Evolutionary conservation across 1,284 basidiomycete species (phyloP).

Genomic region (Takashimella koratensis): DNA sequence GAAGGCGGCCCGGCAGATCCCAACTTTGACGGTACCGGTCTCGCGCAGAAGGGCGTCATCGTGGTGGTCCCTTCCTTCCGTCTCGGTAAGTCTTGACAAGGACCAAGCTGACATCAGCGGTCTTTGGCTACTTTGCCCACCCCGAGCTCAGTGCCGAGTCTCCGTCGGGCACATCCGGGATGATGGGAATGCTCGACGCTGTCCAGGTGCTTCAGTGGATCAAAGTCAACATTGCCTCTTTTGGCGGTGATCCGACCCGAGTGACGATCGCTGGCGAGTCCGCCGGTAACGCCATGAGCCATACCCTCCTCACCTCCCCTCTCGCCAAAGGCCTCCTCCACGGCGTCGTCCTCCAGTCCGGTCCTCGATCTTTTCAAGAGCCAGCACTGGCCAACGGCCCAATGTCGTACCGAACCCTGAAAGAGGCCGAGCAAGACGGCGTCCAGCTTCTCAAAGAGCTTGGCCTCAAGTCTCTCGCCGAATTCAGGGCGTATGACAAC

Average conservation of each 20-base stretch:
- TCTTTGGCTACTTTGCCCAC: neutral
- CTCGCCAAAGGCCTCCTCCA: neutral
- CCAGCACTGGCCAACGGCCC: neutral
- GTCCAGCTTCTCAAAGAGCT: neutral
- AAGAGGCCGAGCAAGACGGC: neutral
- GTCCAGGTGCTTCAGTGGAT: conserved; percentile 56
- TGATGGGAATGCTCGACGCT: neutral
- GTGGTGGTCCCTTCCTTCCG: conserved; percentile 53
- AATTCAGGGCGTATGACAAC: neutral
- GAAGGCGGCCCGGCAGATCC: conserved; percentile 49
- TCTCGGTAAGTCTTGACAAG: too few species aligned
- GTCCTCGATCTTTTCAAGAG: neutral
- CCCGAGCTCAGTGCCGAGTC: neutral
- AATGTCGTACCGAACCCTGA: neutral
- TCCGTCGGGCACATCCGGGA: neutral
- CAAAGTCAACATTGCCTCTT: conserved; percentile 59
- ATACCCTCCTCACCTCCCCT: neutral
- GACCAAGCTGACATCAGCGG: too few species aligned
- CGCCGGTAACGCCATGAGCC: neutral
- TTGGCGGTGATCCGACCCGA: conserved; percentile 63
- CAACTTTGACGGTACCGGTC: conserved; percentile 51
- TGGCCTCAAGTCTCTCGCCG: neutral
- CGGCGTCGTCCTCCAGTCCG: neutral
- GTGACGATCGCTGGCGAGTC: conserved; percentile 34
- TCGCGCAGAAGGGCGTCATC: conserved; percentile 52